Evolutionary conservation across 2,329 filamentous ascomycete genomes (phyloP).

Genomic region (Calonectria leucothoes): DNA sequence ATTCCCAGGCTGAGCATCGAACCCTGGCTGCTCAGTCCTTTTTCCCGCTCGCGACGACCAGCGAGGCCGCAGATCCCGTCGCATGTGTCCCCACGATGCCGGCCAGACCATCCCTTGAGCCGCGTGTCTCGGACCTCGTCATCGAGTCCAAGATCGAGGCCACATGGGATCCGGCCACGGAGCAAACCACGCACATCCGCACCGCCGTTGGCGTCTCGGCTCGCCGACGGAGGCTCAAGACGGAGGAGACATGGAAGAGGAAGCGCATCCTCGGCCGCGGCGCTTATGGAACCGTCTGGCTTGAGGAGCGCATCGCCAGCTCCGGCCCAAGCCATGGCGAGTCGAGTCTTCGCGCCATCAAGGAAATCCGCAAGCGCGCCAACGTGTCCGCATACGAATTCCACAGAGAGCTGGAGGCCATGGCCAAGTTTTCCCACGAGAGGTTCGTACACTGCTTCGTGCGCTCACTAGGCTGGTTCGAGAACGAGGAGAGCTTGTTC

Average conservation of each 20-base stretch:
- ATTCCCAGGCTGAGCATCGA: neutral
- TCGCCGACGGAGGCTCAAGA: neutral
- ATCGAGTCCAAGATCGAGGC: constrained; percentile 9
- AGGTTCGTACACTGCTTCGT: constrained; percentile 20
- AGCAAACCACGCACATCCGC: constrained; percentile 4
- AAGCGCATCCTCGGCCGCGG: neutral
- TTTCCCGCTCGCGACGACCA: neutral
- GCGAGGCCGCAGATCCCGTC: neutral
- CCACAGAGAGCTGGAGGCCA: constrained; percentile 9
- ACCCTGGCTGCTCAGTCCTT: neutral
- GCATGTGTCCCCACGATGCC: neutral
- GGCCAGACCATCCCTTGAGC: neutral
- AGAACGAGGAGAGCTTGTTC: constrained; percentile 7
- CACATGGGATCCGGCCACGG: neutral
- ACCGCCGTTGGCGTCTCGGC: neutral
- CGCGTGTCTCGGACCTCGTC: neutral
- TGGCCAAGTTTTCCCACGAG: constrained; percentile 12
- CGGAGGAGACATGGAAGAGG: constrained; percentile 4
- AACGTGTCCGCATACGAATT: neutral
- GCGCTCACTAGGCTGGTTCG: constrained; percentile 14
- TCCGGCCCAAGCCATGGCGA: neutral
- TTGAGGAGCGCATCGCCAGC: neutral
- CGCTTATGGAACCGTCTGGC: neutral
- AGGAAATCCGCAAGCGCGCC: constrained; percentile 10
- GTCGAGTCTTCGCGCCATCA: neutral